A percentile compares a stretch with the other conserved stretches of the same genome.
Evolutionary conservation across 1,284 basidiomycete genomes (phyloP).

Genomic region (Veloboletus limbatus): DNA sequence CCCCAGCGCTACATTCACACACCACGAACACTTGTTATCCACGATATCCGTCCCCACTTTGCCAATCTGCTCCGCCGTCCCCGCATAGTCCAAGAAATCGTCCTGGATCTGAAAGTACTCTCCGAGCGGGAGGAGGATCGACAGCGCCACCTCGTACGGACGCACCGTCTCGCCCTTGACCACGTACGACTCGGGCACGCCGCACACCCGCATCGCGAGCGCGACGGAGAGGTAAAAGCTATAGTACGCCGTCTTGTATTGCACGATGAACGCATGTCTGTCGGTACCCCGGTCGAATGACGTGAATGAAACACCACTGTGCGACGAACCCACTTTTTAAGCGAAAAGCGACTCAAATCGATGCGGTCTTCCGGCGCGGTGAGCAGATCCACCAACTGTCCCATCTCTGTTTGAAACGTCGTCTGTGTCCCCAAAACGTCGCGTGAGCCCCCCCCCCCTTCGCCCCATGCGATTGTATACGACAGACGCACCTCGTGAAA

Average conservation of each 20-base stretch:
- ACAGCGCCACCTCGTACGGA: slow-evolving; percentile 78
- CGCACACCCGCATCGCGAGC: slow-evolving; percentile 82
- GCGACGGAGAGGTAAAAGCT: slow-evolving; percentile 99
- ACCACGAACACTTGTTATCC: slow-evolving; percentile 99
- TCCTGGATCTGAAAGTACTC: slow-evolving; percentile 99
- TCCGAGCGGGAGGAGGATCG: slow-evolving; percentile 89
- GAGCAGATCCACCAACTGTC: slow-evolving; percentile 93
- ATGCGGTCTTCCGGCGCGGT: slow-evolving; percentile 91
- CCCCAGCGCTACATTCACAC: slow-evolving; percentile 85
- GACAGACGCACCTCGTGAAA: slow-evolving; percentile 64
- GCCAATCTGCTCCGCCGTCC: slow-evolving; percentile 88
- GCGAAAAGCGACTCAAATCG: slow-evolving; percentile 85
- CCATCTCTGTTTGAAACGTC: slow-evolving; percentile 94
- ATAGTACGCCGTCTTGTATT: slow-evolving; percentile 98
- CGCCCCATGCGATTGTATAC: no score
- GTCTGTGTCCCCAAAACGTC: no score
- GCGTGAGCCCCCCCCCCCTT: no score
- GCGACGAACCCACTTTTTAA: slow-evolving; percentile 70
- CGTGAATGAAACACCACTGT: no score
- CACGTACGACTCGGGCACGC: slow-evolving; percentile 58
- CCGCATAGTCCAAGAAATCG: slow-evolving; percentile 94
- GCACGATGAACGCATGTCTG: slow-evolving; percentile 90
- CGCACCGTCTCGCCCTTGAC: slow-evolving; percentile 37
- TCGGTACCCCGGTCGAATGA: no score
- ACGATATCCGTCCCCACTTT: slow-evolving; percentile 98